These are phyloP conservation scores for Avena atlantica DNA, from an alignment of 176 grass and related monocot genomes.

Conservation along the genomic window DNA sequence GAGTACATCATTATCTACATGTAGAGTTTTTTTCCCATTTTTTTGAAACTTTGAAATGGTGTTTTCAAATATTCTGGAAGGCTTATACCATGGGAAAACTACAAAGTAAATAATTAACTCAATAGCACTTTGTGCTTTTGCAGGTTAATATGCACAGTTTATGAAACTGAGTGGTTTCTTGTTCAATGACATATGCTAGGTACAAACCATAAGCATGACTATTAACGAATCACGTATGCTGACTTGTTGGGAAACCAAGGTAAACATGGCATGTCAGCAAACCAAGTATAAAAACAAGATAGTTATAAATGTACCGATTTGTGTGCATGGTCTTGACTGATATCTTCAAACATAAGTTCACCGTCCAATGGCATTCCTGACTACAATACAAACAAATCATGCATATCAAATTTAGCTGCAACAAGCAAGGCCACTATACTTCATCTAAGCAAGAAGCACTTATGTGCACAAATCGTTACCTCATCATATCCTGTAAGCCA, in stretches of 20 bases:
- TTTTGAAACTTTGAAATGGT: too few species aligned
- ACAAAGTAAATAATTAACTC: slow-evolving; percentile 9
- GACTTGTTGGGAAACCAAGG: not conserved
- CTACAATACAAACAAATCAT: slow-evolving; percentile 49
- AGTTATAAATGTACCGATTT: slow-evolving; percentile 73
- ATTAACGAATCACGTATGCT: slow-evolving; percentile 21
- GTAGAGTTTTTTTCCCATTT: too few species aligned
- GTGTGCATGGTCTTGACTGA: slow-evolving; percentile 96
- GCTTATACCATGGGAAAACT: not conserved
- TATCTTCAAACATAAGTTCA: slow-evolving; percentile 96
- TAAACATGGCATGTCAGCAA: slow-evolving; percentile 30
- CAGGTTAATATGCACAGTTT: not conserved
- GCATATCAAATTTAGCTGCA: slow-evolving; percentile 20
- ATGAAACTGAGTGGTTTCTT: not conserved
- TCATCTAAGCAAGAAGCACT: not conserved
- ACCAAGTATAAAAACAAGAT: slow-evolving; percentile 30
- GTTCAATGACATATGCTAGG: not conserved
- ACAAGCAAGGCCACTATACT: slow-evolving; percentile 15
- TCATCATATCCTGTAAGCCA: slow-evolving; percentile 99
- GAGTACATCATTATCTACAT: too few species aligned
- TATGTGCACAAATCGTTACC: slow-evolving; percentile 49
- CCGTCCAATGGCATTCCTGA: slow-evolving; percentile 79
- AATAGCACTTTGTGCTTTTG: slow-evolving; percentile 9
- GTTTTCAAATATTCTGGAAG: not conserved
- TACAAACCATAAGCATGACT: slow-evolving; percentile 11